A percentile compares a stretch with the other conserved stretches of the same genome.
These are phyloP conservation scores for Mucor piriformis DNA, from an alignment of 371 early-diverging fungal species.

Conservation along the genomic window DNA sequence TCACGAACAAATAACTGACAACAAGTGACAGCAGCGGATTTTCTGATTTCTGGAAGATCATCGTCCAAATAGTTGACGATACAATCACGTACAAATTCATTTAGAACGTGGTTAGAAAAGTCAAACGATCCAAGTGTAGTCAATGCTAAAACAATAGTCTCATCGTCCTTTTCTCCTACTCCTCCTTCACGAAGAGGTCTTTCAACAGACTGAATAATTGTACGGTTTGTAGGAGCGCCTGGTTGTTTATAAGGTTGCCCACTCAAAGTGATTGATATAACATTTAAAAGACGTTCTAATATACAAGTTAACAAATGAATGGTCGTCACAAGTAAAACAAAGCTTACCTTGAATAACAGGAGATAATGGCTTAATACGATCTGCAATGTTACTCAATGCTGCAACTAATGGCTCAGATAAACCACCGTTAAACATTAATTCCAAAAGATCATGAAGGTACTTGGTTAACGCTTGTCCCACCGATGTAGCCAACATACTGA, in stretches of 20 bases:
- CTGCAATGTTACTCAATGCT: slow-evolving; percentile 81
- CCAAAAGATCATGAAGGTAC: slow-evolving; percentile 86
- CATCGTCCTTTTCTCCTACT: slow-evolving; percentile 68
- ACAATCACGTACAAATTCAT: slow-evolving; percentile 90
- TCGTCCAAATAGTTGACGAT: slow-evolving; percentile 87
- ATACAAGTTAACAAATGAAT: no score
- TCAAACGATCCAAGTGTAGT: slow-evolving; percentile 88
- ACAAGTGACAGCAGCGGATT: slow-evolving; percentile 88
- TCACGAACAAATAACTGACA: slow-evolving; percentile 82
- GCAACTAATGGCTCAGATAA: slow-evolving; percentile 82
- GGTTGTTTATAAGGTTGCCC: slow-evolving; percentile 86
- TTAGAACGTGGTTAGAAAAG: slow-evolving; percentile 80
- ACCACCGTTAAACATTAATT: slow-evolving; percentile 90
- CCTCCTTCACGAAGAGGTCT: slow-evolving; percentile 46
- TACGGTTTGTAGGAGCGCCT: slow-evolving; percentile 66
- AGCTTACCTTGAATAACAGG: slow-evolving; percentile 89
- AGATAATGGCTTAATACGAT: slow-evolving; percentile 81
- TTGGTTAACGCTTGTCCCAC: slow-evolving; percentile 89
- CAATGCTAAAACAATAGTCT: slow-evolving; percentile 84
- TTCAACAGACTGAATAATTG: slow-evolving; percentile 44
- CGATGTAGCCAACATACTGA: slow-evolving; percentile 86
- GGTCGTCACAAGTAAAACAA: no score
- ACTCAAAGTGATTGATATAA: slow-evolving; percentile 85
- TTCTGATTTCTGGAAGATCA: slow-evolving; percentile 81
- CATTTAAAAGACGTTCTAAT: slow-evolving; percentile 84